Evolutionary conservation across 768 basidiomycete genomes (phyloP), one percentile per base, ranked within the genome.

Genomic region (Mycena alexandri): DNA sequence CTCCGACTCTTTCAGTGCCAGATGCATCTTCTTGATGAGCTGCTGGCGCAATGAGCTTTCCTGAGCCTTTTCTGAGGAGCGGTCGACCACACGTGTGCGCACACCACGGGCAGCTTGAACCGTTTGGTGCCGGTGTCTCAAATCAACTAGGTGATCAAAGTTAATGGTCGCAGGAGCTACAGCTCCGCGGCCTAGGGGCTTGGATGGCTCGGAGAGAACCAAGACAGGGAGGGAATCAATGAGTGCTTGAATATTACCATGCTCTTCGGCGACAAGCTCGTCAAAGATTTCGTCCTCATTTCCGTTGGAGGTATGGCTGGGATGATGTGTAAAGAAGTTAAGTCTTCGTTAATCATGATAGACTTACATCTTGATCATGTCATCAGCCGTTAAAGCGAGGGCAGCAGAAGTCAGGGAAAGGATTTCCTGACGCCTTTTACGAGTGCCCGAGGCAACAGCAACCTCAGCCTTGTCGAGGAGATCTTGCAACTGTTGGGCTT

Each of bases 81-180:
- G 10, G 19, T 48, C 21, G 9, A 54, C 21, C 13, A 43, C 34
- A 0, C 53, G 62, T 1, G 53, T 63, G 0, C 53, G 62, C 11
- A 70, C 65, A 2, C 69, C 65, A 19, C 43, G 43, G 12, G 55
- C 60, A 10, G 70, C 70, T 24, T 71, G 70, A n/a, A 48, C 46
- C 24, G 63, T 65, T 44, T 71, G 68, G 36, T 71, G 70, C 2
- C 43, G 58, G 41, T 57, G 63, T 1, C 67, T 58, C 43, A 68
- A 22, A 3, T 41, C 51, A 10, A 71, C 70, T 8, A 71, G 46
- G 17, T 24, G 13, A 17, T 65, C 48, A 36, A 71, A 61, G 52
- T 67, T 34, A 22, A 62, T 19, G 16, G 34, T 11, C 8, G 36
- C 14, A 0, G 46, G 13, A 13, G 54, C 41, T 9, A 36, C 22